Conservation (phyloP, 495 filamentous ascomycete genomes). For the Daldinia decipiens region DNA sequence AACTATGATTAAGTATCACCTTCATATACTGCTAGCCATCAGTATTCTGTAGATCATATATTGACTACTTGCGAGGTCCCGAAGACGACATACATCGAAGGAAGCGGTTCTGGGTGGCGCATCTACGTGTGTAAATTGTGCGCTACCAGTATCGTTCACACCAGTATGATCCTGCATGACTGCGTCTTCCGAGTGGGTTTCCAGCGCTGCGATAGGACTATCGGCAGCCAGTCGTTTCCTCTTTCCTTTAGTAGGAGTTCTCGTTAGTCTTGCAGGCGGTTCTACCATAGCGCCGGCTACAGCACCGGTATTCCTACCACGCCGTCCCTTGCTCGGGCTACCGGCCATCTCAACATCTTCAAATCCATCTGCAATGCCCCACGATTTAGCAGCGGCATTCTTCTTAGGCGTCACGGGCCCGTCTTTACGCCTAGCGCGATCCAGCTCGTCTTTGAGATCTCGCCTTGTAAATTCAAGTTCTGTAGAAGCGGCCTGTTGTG, state of each 20-base stretch:
- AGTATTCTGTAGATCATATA: constrained; percentile 19
- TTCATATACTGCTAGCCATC: constrained; percentile 51
- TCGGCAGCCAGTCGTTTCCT: constrained; percentile 62
- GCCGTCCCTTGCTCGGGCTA: constrained; percentile 56
- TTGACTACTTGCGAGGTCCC: neutral
- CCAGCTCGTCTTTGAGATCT: constrained; percentile 61
- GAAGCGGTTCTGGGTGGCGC: constrained; percentile 32
- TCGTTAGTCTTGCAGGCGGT: constrained; percentile 35
- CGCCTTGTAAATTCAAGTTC: constrained; percentile 64
- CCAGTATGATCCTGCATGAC: constrained; percentile 41
- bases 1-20: constrained; percentile 56
- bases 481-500: constrained; percentile 57
- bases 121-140: constrained; percentile 23
- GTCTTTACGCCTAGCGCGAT: constrained; percentile 52
- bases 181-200: constrained; percentile 54
- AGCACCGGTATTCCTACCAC: constrained; percentile 49
- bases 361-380: constrained; percentile 62
- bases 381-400: constrained; percentile 50
- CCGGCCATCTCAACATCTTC: constrained; percentile 61
- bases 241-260: constrained; percentile 61
- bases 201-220: constrained; percentile 61
- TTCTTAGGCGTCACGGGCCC: constrained; percentile 59
- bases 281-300: constrained; percentile 52
- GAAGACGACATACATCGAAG: constrained; percentile 49
- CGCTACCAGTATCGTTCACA: constrained; percentile 18